Base-by-base conservation (phyloP, 2,329 filamentous ascomycete genomes). In the Sporothrix pseudoabietina region DNA sequence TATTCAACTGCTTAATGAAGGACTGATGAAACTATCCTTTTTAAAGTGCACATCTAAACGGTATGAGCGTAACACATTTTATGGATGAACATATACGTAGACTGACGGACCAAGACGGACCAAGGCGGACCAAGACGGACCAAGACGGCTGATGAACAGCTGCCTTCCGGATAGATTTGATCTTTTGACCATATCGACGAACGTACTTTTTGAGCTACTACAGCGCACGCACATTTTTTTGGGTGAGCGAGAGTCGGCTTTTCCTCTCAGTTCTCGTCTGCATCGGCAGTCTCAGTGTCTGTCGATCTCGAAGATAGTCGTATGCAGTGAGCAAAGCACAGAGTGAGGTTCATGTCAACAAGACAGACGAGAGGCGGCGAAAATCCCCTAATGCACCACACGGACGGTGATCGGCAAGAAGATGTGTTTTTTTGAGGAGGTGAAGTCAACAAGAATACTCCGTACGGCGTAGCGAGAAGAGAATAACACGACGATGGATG, bases 361-460 rank as follows among this genome's bases (percentile, higher is more conserved):
- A 61, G 44, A 47, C 44, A 47, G 44, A 19, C 44, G 12, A 61
- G 55, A 59, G 22, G 4, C 55, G 7, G 61, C 39, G 44, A 47
- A 30, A 30, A 66, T 47, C n/a, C 61, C 39, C 61, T 66, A 66
- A 66, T 66, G 61, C 61, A 47, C 35, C 39, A 66, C 61, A 66
- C 61, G 39, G 61, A 66, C 61, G 32, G n/a, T 44, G 59, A 44
- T 44, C 55, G 16, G 9, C 61, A 14, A n/a, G 41, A n/a, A 26
- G 55, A 26, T 19, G 35, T 26, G 35, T 1, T 3, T 44, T 44
- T 44, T 44, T 44, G 12, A 9, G 12, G n/a, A 30, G 61, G 12
- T 22, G 52, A 55, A 26, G 22, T 55, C 22, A 10, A 55, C n/a
- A 12, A 55, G 22, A 26, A 55, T 14, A 55, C 5, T 2, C 7